These are phyloP conservation scores for Phyllosticta paracitricarpa DNA, from an alignment of 2,329 filamentous ascomycete genomes.

Conservation along the genomic window DNA sequence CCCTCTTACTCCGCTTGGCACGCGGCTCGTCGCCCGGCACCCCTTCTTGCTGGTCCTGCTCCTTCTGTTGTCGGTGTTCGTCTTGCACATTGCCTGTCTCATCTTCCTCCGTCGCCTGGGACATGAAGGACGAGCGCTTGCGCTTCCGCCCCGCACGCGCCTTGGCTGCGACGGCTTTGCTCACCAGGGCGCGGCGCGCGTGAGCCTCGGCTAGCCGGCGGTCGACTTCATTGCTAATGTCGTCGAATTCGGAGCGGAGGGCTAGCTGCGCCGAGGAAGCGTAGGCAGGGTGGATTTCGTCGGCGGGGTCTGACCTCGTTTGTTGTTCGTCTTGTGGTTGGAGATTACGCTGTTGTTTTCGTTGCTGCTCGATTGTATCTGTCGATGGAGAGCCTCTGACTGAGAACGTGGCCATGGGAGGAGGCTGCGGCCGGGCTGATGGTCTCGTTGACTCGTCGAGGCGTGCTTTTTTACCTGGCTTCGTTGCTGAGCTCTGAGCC, in stretches of 20 bases:
- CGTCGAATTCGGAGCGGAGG: background rate
- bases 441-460: background rate
- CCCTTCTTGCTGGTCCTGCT: background rate
- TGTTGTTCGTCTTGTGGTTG: background rate
- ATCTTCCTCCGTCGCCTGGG: background rate
- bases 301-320: background rate
- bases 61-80: background rate
- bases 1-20: background rate
- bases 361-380: background rate
- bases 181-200: background rate
- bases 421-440: background rate
- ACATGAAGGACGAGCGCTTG: background rate
- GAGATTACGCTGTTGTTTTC: background rate
- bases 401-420: too few relatives aligned
- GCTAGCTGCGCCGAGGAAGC: background rate
- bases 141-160: background rate
- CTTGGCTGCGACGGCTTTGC: background rate
- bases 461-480: background rate
- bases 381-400: too few relatives aligned
- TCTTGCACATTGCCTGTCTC: background rate
- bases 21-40: background rate
- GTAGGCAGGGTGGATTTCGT: background rate
- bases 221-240: constrained; percentile 6
- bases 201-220: background rate
- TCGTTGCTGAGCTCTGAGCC: background rate